Conservation (phyloP, 495 filamentous ascomycete genomes). For the Daldinia caldariorum region DNA sequence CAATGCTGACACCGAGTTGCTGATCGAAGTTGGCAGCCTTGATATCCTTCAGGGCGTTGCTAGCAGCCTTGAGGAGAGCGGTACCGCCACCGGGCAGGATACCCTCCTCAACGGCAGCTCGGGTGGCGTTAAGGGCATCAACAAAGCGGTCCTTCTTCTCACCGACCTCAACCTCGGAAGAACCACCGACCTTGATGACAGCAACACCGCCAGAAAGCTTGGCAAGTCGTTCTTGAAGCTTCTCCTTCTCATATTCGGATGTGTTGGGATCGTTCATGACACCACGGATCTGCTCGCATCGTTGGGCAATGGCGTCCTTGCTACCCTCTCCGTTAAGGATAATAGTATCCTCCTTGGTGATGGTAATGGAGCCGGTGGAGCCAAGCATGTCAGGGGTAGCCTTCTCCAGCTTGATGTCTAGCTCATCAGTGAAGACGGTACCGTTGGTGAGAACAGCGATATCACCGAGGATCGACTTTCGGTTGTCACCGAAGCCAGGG, state of each 20-base stretch:
- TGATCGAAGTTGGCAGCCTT: slow-evolving; percentile 97
- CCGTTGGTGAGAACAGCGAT: slow-evolving; percentile 94
- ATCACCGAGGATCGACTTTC: slow-evolving; percentile 98
- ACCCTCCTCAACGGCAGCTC: slow-evolving; percentile 97
- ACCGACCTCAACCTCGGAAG: slow-evolving; percentile 96
- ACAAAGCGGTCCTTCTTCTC: slow-evolving; percentile 99
- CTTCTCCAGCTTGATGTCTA: slow-evolving; percentile 99
- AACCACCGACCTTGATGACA: slow-evolving; percentile 98
- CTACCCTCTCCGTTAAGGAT: slow-evolving; percentile 96
- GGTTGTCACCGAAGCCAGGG: slow-evolving; percentile 99
- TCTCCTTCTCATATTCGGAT: slow-evolving; percentile 99
- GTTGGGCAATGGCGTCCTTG: slow-evolving; percentile 93
- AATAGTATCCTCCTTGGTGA: slow-evolving; percentile 99
- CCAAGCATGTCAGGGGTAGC: slow-evolving; percentile 94
- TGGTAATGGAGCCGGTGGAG: slow-evolving; percentile 96
- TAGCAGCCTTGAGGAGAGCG: slow-evolving; percentile 94
- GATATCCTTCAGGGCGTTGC: slow-evolving; percentile 81
- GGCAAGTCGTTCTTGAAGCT: slow-evolving; percentile 98
- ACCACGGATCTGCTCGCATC: slow-evolving; percentile 98
- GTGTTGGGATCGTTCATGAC: slow-evolving; percentile 93
- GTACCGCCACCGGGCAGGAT: slow-evolving; percentile 99
- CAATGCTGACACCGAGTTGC: slow-evolving; percentile 95
- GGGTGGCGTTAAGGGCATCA: slow-evolving; percentile 97
- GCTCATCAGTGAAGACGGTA: slow-evolving; percentile 97
- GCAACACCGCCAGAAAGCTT: slow-evolving; percentile 99